Evolutionary conservation across 331 rosid species (phyloP), one percentile per base, ranked within the genome.

Genomic region (Saraca asoca): DNA sequence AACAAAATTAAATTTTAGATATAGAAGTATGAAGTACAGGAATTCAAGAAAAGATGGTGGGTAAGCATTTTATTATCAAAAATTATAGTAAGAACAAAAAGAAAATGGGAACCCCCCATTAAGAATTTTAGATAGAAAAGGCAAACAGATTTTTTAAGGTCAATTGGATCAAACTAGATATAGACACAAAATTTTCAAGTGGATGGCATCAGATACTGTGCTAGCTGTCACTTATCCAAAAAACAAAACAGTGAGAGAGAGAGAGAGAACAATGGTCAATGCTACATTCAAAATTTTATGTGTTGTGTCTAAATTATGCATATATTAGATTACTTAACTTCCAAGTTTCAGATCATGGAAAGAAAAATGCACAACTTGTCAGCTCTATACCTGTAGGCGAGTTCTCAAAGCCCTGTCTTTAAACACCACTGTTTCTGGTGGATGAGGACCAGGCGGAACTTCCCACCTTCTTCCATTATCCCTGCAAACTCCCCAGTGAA

Each of bases 401-500:
- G 99, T 94, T 69, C 91, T 83, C 81, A 88, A 70, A 75, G 95
- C 99, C 82, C 81, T 86, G 64, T 76, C 76, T 76, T 83, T 90
- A 75, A 86, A 94, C 29, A 71, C 62, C 33, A 51, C 61, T 45
- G 99, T 94, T 76, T 83, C 80, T n/a, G 87, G 91, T 7, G 96
- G 99, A 80, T 78, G 80, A 37, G 92, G 94, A 17, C 80, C 51
- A 51, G 83, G 80, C 51, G 97, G 97, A 77, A 85, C 75, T 84
- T 90, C 93, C 99, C 99, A 94, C 73, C 46, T 86, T 59, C 76
- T 81, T 56, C 84, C 58, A 69, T 80, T 82, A 79, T 85, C 97
- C 68, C 81, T 75, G 76, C 95, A 88, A 70, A 82, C 96, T 66
- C 97, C 97, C 97, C 99, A 94, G 58, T 90, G 99, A 72, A 94